phyloP scores from a whole-genome alignment of 106 monocot genomes.

The Chionographis japonica region DNA sequence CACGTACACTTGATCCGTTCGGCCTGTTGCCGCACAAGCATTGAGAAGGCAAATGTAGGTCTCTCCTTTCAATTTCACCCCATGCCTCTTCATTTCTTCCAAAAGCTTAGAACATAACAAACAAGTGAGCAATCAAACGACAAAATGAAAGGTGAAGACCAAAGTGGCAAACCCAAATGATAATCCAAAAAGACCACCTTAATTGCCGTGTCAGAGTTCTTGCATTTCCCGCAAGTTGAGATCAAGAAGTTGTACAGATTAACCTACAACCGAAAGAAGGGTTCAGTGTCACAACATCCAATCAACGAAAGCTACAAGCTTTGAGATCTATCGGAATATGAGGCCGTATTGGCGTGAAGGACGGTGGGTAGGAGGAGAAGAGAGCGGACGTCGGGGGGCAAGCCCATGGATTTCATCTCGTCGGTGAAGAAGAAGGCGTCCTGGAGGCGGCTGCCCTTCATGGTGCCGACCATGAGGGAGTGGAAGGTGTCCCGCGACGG shows the following conservation, averaged over 20 bases:
- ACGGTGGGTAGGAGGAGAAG: not conserved
- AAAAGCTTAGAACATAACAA: constrained; percentile 74
- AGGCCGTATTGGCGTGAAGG: not conserved
- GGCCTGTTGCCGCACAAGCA: constrained; percentile 85
- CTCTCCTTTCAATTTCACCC: constrained; percentile 87
- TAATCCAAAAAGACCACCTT: constrained; percentile 27
- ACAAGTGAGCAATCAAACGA: constrained; percentile 14
- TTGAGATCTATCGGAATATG: not conserved
- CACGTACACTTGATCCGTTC: constrained; percentile 85
- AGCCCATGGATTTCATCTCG: constrained; percentile 89
- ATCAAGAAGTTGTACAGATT: constrained; percentile 95
- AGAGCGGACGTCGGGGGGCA: constrained; percentile 66
- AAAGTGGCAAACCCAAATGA: not conserved
- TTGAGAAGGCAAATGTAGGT: constrained; percentile 92
- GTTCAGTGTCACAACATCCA: not conserved
- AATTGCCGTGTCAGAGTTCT: constrained; percentile 75
- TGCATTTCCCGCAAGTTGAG: constrained; percentile 91
- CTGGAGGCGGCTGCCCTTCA: constrained; percentile 86
- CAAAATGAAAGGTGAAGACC: not conserved
- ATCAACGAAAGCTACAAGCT: not conserved
- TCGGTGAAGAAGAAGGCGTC: constrained; percentile 90
- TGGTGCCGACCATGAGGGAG: constrained; percentile 84
- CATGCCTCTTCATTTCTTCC: constrained; percentile 92
- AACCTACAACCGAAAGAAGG: constrained; percentile 50
- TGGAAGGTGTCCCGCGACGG: constrained; percentile 93